Evolutionary conservation across 768 basidiomycete genomes (phyloP), one percentile per base, ranked within the genome.

Genomic region (Mycena crocata): DNA sequence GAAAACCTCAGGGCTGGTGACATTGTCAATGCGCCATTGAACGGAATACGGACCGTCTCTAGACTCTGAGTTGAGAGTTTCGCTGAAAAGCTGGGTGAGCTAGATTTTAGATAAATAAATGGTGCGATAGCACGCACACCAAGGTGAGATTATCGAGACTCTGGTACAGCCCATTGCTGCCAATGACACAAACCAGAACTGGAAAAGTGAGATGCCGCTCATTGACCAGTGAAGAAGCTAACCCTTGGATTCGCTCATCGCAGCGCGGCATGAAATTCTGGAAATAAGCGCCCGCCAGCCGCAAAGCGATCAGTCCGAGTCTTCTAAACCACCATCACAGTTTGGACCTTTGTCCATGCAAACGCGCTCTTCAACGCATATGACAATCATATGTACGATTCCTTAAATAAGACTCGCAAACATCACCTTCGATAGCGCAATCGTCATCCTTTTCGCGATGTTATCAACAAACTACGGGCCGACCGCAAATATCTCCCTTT

Each of bases 121-220:
- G 15, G 30, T 5, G 28, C n/a, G 31, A 34, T 8, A 23, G 2
- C 9, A 84, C 93, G 78, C 76, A 96, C 95, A 96, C 84, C 66
- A 93, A 85, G 12, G 91, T 93, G 56, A 99, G 83, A 79, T 97
- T 96, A 78, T 97, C 93, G 48, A 98, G 85, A 76, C n/a, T n/a
- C n/a, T 96, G 90, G 82, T 98, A 99, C 32, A 98, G 79, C 10
- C 96, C 96, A 69, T 91, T 94, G 30, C 95, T 95, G 17, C 95
- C 95, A 66, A 96, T 96, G 54, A 96, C 91, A 42, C 95, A 95
- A 51, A 96, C 86, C 44, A 95, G 82, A 26, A 93, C 92, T 94
- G 69, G 23, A 24, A 46, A 37, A 17, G 35, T 46, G 26, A 28
- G 23, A 57, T 21, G 30, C 2, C 24, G 34, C 7, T 12, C 35